Percentiles rank a stretch among this genome's conserved stretches.
Conservation (phyloP, 495 filamentous ascomycete genomes). For the Immersiella caudata region DNA sequence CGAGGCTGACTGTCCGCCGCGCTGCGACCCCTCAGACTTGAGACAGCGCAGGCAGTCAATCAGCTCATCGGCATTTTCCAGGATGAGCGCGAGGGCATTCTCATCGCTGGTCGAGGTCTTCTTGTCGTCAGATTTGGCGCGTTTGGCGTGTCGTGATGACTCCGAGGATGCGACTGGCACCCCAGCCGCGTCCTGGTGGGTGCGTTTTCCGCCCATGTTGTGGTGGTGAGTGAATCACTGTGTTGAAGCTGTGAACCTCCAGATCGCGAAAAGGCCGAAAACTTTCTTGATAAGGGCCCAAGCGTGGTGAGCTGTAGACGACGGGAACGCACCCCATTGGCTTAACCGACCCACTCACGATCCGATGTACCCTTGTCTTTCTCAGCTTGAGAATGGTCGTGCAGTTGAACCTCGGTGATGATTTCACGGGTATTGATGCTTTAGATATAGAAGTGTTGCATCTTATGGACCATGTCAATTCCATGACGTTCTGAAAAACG, state of each 20-base stretch:
- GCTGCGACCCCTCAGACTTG: constrained; percentile 16
- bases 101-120: constrained; percentile 4
- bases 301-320: not conserved
- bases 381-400: too few relatives aligned
- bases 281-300: not conserved
- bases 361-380: not conserved
- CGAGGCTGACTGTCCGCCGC: constrained; percentile 8
- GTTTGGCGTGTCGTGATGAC: not conserved
- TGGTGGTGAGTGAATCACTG: not conserved
- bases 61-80: constrained; percentile 39
- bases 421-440: too few relatives aligned
- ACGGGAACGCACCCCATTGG: not conserved
- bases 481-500: too few relatives aligned
- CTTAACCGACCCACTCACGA: not conserved
- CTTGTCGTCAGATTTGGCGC: constrained; percentile 4
- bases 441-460: too few relatives aligned
- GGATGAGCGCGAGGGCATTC: constrained; percentile 22
- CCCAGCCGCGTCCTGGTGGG: constrained; percentile 2
- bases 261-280: not conserved
- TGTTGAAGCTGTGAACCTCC: not conserved
- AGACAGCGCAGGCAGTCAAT: constrained; percentile 24
- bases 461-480: too few relatives aligned
- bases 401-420: too few relatives aligned
- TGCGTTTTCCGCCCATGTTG: constrained; percentile 25
- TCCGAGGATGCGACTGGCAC: not conserved